Percentiles rank a stretch among this genome's conserved stretches.
Conservation (phyloP, 2,329 filamentous ascomycete species). For the Penicillium capsulatum region DNA sequence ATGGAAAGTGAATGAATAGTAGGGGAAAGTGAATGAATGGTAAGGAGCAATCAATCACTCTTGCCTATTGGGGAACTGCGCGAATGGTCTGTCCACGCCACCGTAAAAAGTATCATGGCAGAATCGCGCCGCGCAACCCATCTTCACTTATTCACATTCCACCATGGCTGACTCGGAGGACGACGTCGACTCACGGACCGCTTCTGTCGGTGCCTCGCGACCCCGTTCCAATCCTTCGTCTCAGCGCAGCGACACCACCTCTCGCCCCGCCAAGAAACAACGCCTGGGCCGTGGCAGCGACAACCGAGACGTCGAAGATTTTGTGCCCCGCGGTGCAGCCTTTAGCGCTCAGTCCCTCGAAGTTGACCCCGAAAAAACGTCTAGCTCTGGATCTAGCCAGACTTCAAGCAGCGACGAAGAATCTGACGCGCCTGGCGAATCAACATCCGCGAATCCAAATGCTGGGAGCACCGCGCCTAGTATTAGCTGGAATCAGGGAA, state of each 20-base stretch:
- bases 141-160: neutral
- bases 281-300: slow-evolving; percentile 23
- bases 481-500: slow-evolving; percentile 46
- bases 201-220: slow-evolving; percentile 41
- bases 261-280: slow-evolving; percentile 27
- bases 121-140: neutral
- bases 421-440: slow-evolving; percentile 12
- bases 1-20: too few species aligned
- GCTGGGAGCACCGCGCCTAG: slow-evolving; percentile 26
- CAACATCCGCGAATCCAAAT: slow-evolving; percentile 16
- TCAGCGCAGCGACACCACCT: slow-evolving; percentile 20
- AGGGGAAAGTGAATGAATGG: too few species aligned
- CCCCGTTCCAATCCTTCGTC: slow-evolving; percentile 21
- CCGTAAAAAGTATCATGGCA: neutral
- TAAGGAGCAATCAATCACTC: too few species aligned
- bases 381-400: slow-evolving; percentile 29
- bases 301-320: slow-evolving; percentile 30
- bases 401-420: slow-evolving; percentile 16
- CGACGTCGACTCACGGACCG: slow-evolving; percentile 46
- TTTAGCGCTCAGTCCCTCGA: slow-evolving; percentile 34
- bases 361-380: slow-evolving; percentile 31
- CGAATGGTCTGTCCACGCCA: neutral
- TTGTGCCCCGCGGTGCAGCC: slow-evolving; percentile 35
- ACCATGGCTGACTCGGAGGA: slow-evolving; percentile 30
- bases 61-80: neutral